Base-by-base conservation (phyloP, 2,329 filamentous ascomycete genomes). In the Aulographum hederae region DNA sequence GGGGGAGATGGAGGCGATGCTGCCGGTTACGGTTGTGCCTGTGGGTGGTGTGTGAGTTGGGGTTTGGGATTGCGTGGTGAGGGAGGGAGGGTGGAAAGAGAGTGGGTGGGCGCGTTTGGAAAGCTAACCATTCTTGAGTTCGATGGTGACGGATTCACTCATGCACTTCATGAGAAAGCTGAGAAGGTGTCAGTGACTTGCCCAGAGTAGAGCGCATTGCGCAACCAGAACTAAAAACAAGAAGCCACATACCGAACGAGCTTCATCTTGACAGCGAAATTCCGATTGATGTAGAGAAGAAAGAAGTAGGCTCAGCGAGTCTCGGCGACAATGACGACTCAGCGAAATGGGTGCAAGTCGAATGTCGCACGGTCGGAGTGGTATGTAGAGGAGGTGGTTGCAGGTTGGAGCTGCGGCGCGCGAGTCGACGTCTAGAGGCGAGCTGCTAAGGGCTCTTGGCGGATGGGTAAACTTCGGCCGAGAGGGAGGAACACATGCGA, bases 161-260 rank as follows among this genome's bases (percentile, higher is more conserved):
- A 80, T 75, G 59, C 86, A 95, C 67, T 98, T 98, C 86, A 95
- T 95, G 46, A 98, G 67, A 58, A 98, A 98, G 56, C 89, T 95
- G 31, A 30, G 16, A 30, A 21, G 32, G 38, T 33, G 41, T 47
- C 40, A 48, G 41, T 20, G 57, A 56, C 10, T 18, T 32, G 29
- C 11, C n/a, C 14, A 10, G 17, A n/a, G 14, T 13, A 6, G 5
- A 16, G 10, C 10, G 11, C 53, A 49, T 46, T 54, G 52, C 51
- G 37, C 39, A 32, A 38, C 38, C 26, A 34, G 42, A 41, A 41
- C 39, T 30, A 41, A 33, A 39, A 38, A 35, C 36, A 35, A 34
- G 41, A 40, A 35, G 32, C 36, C 27, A 48, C 76, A 63, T 72
- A 93, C 84, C 84, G 79, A 58, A 93, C 84, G 65, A 93, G 80